Evolutionary conservation across 2,329 filamentous ascomycete species (phyloP).

Genomic region (Trichoderma cornu-damae): DNA sequence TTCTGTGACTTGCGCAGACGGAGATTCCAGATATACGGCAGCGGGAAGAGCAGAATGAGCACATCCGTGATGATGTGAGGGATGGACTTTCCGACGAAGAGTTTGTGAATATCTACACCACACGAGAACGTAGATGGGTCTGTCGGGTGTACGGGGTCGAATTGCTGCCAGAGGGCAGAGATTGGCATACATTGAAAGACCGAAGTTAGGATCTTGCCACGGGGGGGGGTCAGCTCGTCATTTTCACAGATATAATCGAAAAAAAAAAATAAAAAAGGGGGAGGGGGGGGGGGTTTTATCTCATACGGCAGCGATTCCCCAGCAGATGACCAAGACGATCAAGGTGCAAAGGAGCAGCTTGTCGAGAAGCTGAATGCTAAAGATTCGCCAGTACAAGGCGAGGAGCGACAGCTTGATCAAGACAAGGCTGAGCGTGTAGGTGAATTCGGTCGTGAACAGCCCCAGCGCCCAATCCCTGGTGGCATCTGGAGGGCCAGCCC

Average conservation of each 20-base stretch:
- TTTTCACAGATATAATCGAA: no score
- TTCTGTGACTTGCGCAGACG: constrained; percentile 24
- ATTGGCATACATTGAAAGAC: constrained; percentile 22
- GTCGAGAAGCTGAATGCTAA: constrained; percentile 8
- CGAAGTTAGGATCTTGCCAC: constrained; percentile 1
- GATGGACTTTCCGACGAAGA: constrained; percentile 26
- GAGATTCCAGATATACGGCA: constrained; percentile 25
- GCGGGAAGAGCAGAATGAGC: constrained; percentile 25
- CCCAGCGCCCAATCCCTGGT: constrained; percentile 19
- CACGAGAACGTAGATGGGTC: constrained; percentile 14
- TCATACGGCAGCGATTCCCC: constrained; percentile 12
- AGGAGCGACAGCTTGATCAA: constrained; percentile 21
- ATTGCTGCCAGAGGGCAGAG: constrained; percentile 21
- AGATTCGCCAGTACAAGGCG: constrained; percentile 23
- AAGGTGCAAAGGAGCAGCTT: constrained; percentile 9
- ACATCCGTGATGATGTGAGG: constrained; percentile 27
- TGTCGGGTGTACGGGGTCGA: constrained; percentile 16
- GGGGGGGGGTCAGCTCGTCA: background rate
- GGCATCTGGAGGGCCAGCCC: constrained; percentile 13
- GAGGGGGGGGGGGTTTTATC: no score
- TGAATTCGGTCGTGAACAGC: constrained; percentile 20
- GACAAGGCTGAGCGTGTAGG: constrained; percentile 16
- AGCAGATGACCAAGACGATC: constrained; percentile 4
- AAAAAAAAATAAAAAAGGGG: no score
- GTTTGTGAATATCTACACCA: constrained; percentile 20